These are phyloP conservation scores for Lipomyces japonicus DNA, from an alignment of 805 yeast species.

Conservation along the genomic window DNA sequence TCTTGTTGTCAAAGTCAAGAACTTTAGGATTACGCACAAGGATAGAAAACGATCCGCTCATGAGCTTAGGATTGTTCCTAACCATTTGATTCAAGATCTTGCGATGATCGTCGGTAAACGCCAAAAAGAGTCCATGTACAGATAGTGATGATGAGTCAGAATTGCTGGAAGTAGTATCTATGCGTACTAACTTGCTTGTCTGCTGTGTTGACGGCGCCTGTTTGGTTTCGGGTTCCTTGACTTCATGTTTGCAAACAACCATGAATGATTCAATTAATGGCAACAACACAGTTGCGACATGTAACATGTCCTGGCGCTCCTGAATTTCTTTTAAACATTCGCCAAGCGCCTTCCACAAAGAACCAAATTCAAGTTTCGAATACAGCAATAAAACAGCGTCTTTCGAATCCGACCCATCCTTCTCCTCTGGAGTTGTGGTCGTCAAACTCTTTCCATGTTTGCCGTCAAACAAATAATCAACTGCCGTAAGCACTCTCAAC, in stretches of 20 bases:
- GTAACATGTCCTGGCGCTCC: constrained; percentile 51
- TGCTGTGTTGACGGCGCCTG: constrained; percentile 21
- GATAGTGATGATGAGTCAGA: background rate
- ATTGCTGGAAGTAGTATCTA: constrained; percentile 41
- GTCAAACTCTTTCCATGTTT: constrained; percentile 30
- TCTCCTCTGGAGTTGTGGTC: constrained; percentile 28
- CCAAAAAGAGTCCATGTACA: constrained; percentile 53
- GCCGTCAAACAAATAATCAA: constrained; percentile 71
- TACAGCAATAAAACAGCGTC: constrained; percentile 59
- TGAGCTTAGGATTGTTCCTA: constrained; percentile 79
- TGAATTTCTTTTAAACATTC: constrained; percentile 64
- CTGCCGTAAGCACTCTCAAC: constrained; percentile 78
- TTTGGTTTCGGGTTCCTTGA: constrained; percentile 6
- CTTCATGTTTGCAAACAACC: constrained; percentile 81
- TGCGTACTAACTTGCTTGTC: constrained; percentile 55
- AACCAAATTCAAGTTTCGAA: constrained; percentile 63
- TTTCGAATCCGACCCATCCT: constrained; percentile 34
- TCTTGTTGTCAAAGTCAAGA: constrained; percentile 90
- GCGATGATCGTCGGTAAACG: constrained; percentile 85
- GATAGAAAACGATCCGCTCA: constrained; percentile 94
- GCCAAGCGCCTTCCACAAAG: constrained; percentile 81
- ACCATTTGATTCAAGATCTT: constrained; percentile 88
- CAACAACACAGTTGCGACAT: constrained; percentile 72
- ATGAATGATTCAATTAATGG: constrained; percentile 88
- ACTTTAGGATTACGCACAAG: constrained; percentile 83